phyloP scores from a whole-genome alignment of 116 monocot species.

The Zostera marina region DNA sequence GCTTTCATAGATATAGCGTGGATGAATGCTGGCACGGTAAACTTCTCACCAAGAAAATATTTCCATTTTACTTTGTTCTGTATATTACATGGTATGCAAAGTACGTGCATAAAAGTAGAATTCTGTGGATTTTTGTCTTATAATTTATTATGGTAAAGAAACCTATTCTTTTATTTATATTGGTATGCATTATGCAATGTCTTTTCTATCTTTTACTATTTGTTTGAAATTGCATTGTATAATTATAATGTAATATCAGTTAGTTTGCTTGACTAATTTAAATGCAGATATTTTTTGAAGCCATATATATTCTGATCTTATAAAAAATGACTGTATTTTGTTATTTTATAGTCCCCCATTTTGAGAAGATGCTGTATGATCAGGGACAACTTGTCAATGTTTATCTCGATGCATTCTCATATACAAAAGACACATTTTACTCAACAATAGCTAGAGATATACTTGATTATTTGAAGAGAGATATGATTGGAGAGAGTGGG shows the following conservation, averaged over 20 bases:
- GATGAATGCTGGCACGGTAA: conserved; percentile 99
- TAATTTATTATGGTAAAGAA: no score
- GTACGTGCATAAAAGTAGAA: neutral
- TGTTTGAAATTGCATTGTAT: no score
- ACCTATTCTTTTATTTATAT: no score
- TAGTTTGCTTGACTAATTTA: no score
- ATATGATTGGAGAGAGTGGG: conserved; percentile 65
- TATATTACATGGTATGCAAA: neutral
- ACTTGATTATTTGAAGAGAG: conserved; percentile 84
- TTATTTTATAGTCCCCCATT: conserved; percentile 77
- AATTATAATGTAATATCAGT: no score
- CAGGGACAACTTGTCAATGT: conserved; percentile 74
- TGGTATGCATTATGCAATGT: no score
- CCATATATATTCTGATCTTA: neutral
- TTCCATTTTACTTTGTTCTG: neutral
- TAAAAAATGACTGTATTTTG: neutral
- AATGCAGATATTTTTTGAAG: no score
- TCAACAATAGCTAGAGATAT: conserved; percentile 57
- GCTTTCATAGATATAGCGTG: conserved; percentile 93
- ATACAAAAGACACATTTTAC: conserved; percentile 56
- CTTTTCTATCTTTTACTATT: no score
- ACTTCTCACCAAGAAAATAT: conserved; percentile 1
- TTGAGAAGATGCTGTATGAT: conserved; percentile 98
- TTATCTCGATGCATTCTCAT: conserved; percentile 57
- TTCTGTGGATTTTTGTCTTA: neutral